Evolutionary conservation across 768 basidiomycete genomes (phyloP).

Genomic region (Kwoniella pini): DNA sequence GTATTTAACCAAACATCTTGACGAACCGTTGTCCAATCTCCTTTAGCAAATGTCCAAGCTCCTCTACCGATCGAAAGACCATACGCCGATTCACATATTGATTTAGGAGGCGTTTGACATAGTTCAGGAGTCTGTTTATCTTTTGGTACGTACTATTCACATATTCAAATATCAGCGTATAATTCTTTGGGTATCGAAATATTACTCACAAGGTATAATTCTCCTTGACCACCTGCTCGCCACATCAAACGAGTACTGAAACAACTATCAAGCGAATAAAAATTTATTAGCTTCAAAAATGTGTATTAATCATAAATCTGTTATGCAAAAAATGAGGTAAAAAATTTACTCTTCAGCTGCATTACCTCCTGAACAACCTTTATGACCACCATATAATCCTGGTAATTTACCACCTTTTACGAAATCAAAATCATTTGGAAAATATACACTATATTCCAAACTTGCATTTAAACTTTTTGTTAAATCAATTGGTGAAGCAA

Average conservation of each 20-base stretch:
- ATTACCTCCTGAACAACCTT: slow-evolving; percentile 45
- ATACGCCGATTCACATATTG: slow-evolving; percentile 67
- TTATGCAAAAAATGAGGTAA: no score
- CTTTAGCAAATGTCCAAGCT: slow-evolving; percentile 64
- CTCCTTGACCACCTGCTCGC: slow-evolving; percentile 62
- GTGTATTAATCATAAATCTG: no score
- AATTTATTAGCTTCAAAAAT: background rate
- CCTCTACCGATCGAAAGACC: slow-evolving; percentile 76
- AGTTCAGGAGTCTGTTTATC: slow-evolving; percentile 65
- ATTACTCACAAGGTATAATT: slow-evolving; percentile 62
- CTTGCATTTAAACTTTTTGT: slow-evolving; percentile 23
- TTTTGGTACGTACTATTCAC: slow-evolving; percentile 71
- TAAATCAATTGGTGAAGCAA: slow-evolving; percentile 60
- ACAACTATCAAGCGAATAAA: slow-evolving; percentile 57
- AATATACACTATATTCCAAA: slow-evolving; percentile 67
- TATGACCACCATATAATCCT: slow-evolving; percentile 62
- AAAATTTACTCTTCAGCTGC: slow-evolving; percentile 29
- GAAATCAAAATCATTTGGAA: slow-evolving; percentile 72
- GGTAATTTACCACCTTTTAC: slow-evolving; percentile 80
- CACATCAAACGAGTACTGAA: slow-evolving; percentile 84
- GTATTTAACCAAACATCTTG: slow-evolving; percentile 74
- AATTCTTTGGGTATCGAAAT: background rate
- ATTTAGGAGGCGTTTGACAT: slow-evolving; percentile 62
- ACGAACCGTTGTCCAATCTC: slow-evolving; percentile 70
- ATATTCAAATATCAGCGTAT: background rate